Evolutionary conservation across 306 rosid genomes (phyloP), one percentile per base, ranked within the genome.

Genomic region (Prunus armeniaca): DNA sequence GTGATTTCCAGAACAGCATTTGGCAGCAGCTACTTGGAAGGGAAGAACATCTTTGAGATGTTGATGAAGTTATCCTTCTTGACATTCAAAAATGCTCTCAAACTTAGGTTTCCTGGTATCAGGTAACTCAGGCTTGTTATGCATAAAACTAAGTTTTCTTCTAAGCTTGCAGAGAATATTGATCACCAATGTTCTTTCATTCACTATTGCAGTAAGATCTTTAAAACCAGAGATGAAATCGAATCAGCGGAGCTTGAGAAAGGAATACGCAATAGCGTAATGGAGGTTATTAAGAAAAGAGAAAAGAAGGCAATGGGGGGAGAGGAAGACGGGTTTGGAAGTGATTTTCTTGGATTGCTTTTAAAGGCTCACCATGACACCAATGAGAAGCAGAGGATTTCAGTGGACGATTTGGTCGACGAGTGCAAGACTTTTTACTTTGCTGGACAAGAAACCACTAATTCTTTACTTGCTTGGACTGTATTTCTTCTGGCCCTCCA

Each of bases 371-470:
- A 71, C 57, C 64, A 71, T 81, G 81, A 71, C 45, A 47, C 70
- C 19, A 51, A 76, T 24, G 50, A 65, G 2, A 66, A 57, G 19
- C 61, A 63, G n/a, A 52, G 56, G 45, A 69, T 68, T 47, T 69
- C 75, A 19, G 11, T 69, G 45, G 69, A 58, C 17, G 61, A 63
- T 30, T 24, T 81, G 41, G 73, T 70, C 57, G 81, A 81, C 17
- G 74, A 81, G 67, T 76, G 85, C 65, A 81, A 65, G 43, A 77
- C 81, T 2, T 81, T 72, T 56, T 76, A 81, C 47, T 12, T 81
- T 49, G 81, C 81, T 12, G 75, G 78, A 51, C 78, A 81, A 57
- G 85, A 76, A 72, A 81, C 75, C 32, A 34, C 75, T n/a, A 76
- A 64, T 20, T 30, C 28, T 30, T 15, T 71, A 52, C 81, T 81